These are phyloP conservation scores for Nicotiana otophora DNA, from an alignment of 257 asterid species.

Conservation along the genomic window DNA sequence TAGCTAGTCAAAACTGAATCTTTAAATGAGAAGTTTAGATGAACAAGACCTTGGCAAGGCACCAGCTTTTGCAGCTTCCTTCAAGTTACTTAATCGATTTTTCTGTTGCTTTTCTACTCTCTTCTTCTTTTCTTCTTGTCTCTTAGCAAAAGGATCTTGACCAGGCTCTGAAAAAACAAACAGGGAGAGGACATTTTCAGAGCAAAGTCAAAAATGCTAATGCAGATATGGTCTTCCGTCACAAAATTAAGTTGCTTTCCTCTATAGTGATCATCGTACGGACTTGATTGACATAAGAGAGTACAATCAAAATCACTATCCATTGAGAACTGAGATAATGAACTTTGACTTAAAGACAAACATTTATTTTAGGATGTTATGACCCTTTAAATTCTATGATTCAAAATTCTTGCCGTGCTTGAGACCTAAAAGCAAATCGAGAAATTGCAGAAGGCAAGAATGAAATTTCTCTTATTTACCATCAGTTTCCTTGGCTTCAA, in stretches of 20 bases:
- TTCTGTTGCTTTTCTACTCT: constrained; percentile 82
- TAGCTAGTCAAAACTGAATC: background rate
- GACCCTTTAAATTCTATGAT: background rate
- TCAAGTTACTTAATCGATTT: constrained; percentile 65
- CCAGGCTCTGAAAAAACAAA: constrained; percentile 57
- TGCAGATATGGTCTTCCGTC: background rate
- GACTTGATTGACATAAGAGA: background rate
- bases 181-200: background rate
- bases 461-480: constrained; percentile 33
- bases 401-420: background rate
- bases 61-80: constrained; percentile 77
- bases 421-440: background rate
- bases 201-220: background rate
- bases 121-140: constrained; percentile 65
- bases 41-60: constrained; percentile 75
- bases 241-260: background rate
- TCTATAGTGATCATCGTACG: background rate
- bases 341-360: background rate
- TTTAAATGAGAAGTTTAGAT: background rate
- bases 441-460: background rate
- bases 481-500: constrained; percentile 87
- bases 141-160: constrained; percentile 83
- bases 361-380: background rate
- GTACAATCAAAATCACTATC: background rate
- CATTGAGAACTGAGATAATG: background rate